A percentile compares a stretch with the other conserved stretches of the same genome.
Evolutionary conservation across 495 filamentous ascomycete species (phyloP).

Genomic region (Neurospora sp.): DNA sequence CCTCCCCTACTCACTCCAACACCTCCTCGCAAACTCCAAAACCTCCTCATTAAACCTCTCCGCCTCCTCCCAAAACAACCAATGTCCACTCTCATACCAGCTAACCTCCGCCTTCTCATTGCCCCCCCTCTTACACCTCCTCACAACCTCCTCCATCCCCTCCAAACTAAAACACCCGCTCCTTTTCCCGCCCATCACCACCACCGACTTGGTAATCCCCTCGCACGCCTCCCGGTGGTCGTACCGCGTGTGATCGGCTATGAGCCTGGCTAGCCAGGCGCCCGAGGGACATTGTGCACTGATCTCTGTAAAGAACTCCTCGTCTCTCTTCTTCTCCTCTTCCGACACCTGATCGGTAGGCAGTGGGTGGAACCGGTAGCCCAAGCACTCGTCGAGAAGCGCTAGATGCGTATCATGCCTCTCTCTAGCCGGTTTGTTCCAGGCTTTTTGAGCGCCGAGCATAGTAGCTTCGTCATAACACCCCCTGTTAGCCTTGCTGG

Average conservation of each 20-base stretch:
- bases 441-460: conserved; percentile 24
- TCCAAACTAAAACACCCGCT: conserved; percentile 36
- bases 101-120: conserved; percentile 15
- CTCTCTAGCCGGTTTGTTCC: conserved; percentile 10
- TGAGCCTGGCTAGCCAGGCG: conserved; percentile 30
- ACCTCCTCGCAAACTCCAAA: conserved; percentile 17
- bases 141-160: conserved; percentile 30
- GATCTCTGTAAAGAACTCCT: conserved; percentile 29
- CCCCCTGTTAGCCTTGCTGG: conserved; percentile 19
- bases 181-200: conserved; percentile 31
- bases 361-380: conserved; percentile 22
- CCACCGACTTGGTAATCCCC: conserved; percentile 15
- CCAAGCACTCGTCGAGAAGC: conserved; percentile 30
- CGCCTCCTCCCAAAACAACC: conserved; percentile 39
- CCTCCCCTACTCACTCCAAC: background rate
- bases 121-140: conserved; percentile 12
- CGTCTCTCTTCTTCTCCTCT: conserved; percentile 11
- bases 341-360: too few relatives aligned
- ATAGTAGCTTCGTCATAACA: conserved; percentile 30
- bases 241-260: conserved; percentile 37
- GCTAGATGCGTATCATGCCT: conserved; percentile 12
- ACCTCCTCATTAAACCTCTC: conserved; percentile 29
- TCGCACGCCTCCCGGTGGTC: conserved; percentile 37
- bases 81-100: conserved; percentile 33
- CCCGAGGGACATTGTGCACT: conserved; percentile 23